Evolutionary conservation across 2,329 filamentous ascomycete species (phyloP).

Genomic region (Pseudogymnoascus sp.): DNA sequence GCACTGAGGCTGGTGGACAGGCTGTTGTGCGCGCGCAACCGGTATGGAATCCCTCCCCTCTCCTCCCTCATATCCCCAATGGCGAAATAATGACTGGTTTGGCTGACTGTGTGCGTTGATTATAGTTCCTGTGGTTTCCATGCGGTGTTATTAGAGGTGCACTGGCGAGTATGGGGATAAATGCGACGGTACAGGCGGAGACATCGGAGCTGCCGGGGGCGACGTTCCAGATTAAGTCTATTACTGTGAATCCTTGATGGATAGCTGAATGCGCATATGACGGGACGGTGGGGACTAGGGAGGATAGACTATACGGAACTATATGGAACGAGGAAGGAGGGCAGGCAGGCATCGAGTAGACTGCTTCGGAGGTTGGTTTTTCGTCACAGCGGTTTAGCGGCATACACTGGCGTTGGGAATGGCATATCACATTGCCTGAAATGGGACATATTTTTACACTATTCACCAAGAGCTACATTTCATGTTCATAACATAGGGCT

Average conservation of each 20-base stretch:
- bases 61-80: background rate
- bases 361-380: background rate
- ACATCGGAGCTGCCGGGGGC: conserved; percentile 77
- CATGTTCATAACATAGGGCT: background rate
- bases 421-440: conserved; percentile 2
- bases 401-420: conserved; percentile 18
- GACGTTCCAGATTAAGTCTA: conserved; percentile 91
- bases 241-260: conserved; percentile 51
- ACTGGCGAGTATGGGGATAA: conserved; percentile 84
- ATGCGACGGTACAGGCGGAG: conserved; percentile 85
- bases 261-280: background rate
- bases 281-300: background rate
- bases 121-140: conserved; percentile 86
- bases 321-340: background rate
- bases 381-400: conserved; percentile 21
- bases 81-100: conserved; percentile 16
- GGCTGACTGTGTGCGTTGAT: conserved; percentile 4
- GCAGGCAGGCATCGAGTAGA: background rate
- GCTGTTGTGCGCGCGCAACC: conserved; percentile 68
- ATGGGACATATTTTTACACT: background rate
- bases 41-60: conserved; percentile 42
- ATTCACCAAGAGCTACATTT: background rate
- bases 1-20: conserved; percentile 65
- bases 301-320: background rate
- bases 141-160: conserved; percentile 87